Conservation (phyloP, 2,329 filamentous ascomycete genomes). For the Aureobasidium sp. region DNA sequence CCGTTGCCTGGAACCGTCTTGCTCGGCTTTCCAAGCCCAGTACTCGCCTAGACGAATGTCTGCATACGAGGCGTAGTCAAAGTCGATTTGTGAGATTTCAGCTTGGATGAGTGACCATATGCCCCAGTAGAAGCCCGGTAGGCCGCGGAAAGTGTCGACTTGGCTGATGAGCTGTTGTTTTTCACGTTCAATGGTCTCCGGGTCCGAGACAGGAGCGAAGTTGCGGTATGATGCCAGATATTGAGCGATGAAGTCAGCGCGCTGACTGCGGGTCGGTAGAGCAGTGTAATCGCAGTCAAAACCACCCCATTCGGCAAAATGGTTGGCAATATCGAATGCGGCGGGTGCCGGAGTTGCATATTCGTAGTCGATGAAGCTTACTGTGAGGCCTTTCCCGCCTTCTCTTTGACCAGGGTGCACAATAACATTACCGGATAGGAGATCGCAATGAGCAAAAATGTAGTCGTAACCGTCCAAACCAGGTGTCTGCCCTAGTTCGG, state of each 20-base stretch:
- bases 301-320: conserved; percentile 97
- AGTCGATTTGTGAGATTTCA: conserved; percentile 89
- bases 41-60: conserved; percentile 83
- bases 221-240: conserved; percentile 68
- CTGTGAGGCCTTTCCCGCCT: conserved; percentile 28
- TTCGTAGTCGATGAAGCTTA: conserved; percentile 96
- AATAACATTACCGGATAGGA: conserved; percentile 95
- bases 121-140: conserved; percentile 86
- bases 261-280: conserved; percentile 70
- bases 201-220: conserved; percentile 23
- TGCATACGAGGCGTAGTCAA: conserved; percentile 90
- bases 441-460: conserved; percentile 90
- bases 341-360: conserved; percentile 92
- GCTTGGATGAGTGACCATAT: conserved; percentile 96
- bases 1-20: conserved; percentile 53
- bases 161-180: conserved; percentile 65
- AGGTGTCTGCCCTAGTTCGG: conserved; percentile 65
- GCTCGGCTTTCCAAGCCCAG: conserved; percentile 79
- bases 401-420: conserved; percentile 36
- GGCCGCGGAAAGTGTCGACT: conserved; percentile 78
- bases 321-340: conserved; percentile 94
- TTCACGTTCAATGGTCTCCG: conserved; percentile 48
- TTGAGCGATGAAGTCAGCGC: conserved; percentile 72
- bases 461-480: conserved; percentile 72
- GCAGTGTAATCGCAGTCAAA: conserved; percentile 88